Conservation (phyloP, 441 rosid species). For the Adansonia gregorii region DNA sequence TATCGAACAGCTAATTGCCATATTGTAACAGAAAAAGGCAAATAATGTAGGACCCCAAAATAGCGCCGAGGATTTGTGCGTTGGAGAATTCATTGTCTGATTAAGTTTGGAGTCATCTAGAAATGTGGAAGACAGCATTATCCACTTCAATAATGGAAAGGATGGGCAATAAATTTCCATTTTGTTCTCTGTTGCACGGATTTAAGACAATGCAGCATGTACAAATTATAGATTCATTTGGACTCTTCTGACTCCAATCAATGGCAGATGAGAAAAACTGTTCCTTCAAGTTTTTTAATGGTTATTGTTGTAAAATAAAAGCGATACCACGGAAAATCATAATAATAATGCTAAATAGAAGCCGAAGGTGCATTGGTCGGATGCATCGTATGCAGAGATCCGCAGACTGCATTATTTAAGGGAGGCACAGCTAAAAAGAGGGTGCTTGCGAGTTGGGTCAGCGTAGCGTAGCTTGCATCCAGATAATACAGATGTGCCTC, state of each 20-base stretch:
- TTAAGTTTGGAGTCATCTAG: not conserved
- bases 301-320: not conserved
- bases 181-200: not conserved
- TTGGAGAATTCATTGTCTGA: not conserved
- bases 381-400: not conserved
- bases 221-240: not conserved
- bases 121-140: not conserved
- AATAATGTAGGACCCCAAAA: not conserved
- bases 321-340: not conserved
- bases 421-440: not conserved
- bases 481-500: not conserved
- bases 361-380: not conserved
- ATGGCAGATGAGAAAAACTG: too few relatives aligned
- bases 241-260: not conserved
- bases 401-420: not conserved
- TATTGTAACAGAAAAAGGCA: too few relatives aligned
- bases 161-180: not conserved
- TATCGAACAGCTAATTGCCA: not conserved
- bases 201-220: not conserved
- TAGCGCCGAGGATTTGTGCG: not conserved
- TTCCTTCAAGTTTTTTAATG: not conserved
- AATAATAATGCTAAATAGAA: not conserved
- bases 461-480: not conserved
- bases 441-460: not conserved
- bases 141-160: not conserved